These are phyloP conservation scores for Cystoisospora suis DNA, from an alignment of 169 alveolate genomes.

Conservation along the genomic window DNA sequence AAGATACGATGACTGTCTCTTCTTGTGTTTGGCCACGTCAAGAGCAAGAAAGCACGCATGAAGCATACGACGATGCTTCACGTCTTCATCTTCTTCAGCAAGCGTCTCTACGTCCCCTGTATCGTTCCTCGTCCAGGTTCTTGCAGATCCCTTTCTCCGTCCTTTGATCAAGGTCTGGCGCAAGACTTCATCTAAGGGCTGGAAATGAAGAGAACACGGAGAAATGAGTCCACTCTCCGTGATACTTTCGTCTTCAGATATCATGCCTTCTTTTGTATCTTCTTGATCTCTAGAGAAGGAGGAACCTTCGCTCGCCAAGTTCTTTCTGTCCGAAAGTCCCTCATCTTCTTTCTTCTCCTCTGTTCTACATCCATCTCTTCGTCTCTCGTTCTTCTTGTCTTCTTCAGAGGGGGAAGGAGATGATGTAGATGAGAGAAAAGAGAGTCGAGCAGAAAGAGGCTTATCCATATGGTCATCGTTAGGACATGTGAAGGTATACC, in stretches of 20 bases:
- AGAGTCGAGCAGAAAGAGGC: slow-evolving; percentile 42
- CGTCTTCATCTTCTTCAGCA: background rate
- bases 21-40: background rate
- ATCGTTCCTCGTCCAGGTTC: background rate
- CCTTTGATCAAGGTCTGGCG: too few relatives aligned
- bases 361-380: background rate
- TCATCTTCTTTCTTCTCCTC: background rate
- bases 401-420: slow-evolving; percentile 3
- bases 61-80: background rate
- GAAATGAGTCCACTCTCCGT: background rate
- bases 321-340: background rate
- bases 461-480: slow-evolving; percentile 12
- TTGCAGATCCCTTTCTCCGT: background rate
- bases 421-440: slow-evolving; percentile 43
- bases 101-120: background rate
- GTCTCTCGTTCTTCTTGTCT: background rate
- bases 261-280: background rate
- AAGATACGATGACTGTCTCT: background rate
- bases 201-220: background rate
- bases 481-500: background rate
- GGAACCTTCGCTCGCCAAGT: background rate
- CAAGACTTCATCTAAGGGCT: slow-evolving; percentile 1
- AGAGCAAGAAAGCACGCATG: background rate
- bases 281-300: background rate
- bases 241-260: background rate